phyloP scores from a whole-genome alignment of 2,329 filamentous ascomycete genomes.

The Exophiala aquamarina region DNA sequence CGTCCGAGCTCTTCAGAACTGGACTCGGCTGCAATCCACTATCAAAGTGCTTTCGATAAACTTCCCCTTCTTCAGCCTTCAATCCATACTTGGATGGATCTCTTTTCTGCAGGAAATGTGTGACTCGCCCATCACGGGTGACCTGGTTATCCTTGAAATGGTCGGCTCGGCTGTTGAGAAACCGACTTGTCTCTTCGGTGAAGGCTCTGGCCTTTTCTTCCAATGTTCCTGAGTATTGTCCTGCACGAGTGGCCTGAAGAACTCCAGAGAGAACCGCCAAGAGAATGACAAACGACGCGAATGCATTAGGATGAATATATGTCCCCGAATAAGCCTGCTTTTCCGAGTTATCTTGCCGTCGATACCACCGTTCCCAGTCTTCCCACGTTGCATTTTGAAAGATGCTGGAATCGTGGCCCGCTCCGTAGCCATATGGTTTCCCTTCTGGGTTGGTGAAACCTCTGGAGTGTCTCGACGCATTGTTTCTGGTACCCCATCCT shows the following conservation, averaged over 20 bases:
- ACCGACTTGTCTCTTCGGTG: conserved; percentile 62
- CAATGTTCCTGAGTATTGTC: conserved; percentile 60
- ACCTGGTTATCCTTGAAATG: conserved; percentile 57
- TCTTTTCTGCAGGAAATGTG: conserved; percentile 73
- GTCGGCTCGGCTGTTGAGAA: conserved; percentile 40
- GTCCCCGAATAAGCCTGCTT: conserved; percentile 49
- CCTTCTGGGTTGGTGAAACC: conserved; percentile 29
- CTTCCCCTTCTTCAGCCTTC: conserved; percentile 43
- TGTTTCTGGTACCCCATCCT: conserved; percentile 63
- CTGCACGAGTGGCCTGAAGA: conserved; percentile 70
- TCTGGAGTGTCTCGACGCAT: conserved; percentile 26
- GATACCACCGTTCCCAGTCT: conserved; percentile 86
- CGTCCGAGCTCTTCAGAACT: no score
- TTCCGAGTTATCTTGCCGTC: conserved; percentile 47
- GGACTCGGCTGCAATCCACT: not conserved
- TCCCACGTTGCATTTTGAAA: conserved; percentile 91
- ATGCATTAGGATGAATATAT: conserved; percentile 77
- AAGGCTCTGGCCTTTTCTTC: conserved; percentile 66
- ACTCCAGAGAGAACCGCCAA: conserved; percentile 69
- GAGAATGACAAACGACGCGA: conserved; percentile 69
- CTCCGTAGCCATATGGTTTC: conserved; percentile 35
- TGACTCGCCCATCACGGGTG: conserved; percentile 64
- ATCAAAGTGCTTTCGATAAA: conserved; percentile 36
- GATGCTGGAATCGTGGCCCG: conserved; percentile 47
- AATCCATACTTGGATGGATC: conserved; percentile 56